Base-by-base conservation (phyloP, 352 stramenopile genomes). In the Globisporangium uncinulatum region DNA sequence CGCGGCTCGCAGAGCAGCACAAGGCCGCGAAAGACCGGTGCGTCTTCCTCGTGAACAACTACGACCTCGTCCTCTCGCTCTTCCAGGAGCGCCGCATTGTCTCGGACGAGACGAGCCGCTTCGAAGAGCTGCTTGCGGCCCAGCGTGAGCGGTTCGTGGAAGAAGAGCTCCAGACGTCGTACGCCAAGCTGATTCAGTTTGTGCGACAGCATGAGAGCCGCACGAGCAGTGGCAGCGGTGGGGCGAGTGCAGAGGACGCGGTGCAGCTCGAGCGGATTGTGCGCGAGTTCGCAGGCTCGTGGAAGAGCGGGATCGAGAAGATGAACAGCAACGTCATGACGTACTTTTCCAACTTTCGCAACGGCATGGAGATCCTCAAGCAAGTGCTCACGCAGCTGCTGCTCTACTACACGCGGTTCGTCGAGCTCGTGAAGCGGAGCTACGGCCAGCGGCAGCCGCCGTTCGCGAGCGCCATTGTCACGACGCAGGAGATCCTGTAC, bases 361-460 rank as follows among this genome's bases (percentile, higher is more conserved):
- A 99, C 68, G 96, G 95, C 37, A 99, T 99, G 94, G 97, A 99
- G 62, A 98, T 99, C 67, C 81, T 99, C 34, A 99, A 99, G 73
- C 96, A 99, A 76, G 95, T 98, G 31, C 73, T 99, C 48, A 99
- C 96, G 47, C 97, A 99, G 66, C 66, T 99, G 17, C 78, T 99
- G 24, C 76, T 99, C 1, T 99, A 99, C 79, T 99, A 99, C 76
- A 99, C 96, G 54, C 82, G 97, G 5, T 99, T 99, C 71, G 91
- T 98, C 60, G 95, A 98, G 71, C 86, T 98, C 20, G 84, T 98
- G 60, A 97, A 97, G 61, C 97, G 97, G 60, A 89, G 87, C 52
- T 98, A 83, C 72, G 70, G 82, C 8, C 42, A 47, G 37, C 67
- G 76, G 49, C 42, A 81, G 45, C 74, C 82, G 42, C 81, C 87